phyloP scores from a whole-genome alignment of 331 rosid species.

The Ulmus americana region DNA sequence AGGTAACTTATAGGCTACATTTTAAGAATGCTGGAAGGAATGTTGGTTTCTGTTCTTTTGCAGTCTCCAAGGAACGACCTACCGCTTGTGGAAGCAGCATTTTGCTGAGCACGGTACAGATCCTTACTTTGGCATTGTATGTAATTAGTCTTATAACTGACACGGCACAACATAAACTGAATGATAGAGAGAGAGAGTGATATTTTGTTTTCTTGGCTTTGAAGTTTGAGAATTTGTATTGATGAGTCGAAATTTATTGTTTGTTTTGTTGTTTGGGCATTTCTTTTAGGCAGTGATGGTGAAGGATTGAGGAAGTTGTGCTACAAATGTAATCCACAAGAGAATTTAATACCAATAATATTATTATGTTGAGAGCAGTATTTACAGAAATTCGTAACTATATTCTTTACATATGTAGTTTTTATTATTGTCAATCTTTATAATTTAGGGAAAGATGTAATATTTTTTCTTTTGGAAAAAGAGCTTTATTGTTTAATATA shows the following conservation, averaged over 20 bases:
- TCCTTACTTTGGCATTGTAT: background rate
- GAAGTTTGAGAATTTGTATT: background rate
- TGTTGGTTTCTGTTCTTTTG: background rate
- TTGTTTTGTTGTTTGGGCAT: background rate
- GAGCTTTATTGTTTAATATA: too few relatives aligned
- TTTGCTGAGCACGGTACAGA: background rate
- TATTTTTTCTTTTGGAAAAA: too few relatives aligned
- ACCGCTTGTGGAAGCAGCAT: background rate
- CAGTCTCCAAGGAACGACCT: background rate
- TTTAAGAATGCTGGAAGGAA: background rate
- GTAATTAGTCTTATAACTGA: background rate
- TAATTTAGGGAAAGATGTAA: too few relatives aligned
- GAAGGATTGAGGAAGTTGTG: background rate
- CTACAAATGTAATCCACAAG: too few relatives aligned
- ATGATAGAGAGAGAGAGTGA: background rate
- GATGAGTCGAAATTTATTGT: background rate
- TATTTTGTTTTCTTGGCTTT: background rate
- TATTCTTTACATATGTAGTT: too few relatives aligned
- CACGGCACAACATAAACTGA: background rate
- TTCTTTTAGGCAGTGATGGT: background rate
- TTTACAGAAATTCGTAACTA: too few relatives aligned
- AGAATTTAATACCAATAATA: too few relatives aligned
- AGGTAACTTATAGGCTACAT: background rate
- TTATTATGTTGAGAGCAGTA: too few relatives aligned
- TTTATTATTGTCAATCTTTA: too few relatives aligned